Conservation (phyloP, 2,329 filamentous ascomycete genomes). For the Venturia aucupariae region DNA sequence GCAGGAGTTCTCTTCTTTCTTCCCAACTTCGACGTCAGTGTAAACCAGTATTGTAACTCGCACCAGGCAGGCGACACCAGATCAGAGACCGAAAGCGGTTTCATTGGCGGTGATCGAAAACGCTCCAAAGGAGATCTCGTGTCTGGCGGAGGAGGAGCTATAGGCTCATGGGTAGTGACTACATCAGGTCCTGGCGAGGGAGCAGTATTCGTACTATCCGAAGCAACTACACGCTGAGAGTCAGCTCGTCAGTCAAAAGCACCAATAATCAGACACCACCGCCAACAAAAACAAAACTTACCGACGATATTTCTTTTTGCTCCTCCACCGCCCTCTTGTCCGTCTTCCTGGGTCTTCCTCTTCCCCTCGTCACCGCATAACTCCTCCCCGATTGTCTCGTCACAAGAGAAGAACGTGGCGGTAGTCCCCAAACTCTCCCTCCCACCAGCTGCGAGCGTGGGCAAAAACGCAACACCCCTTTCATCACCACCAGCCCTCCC, state of each 20-base stretch:
- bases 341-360: neutral
- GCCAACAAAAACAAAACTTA: neutral
- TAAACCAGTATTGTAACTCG: slow-evolving; percentile 88
- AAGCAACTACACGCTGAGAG: neutral
- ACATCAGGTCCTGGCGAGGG: neutral
- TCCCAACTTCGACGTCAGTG: slow-evolving; percentile 66
- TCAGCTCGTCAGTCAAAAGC: slow-evolving; percentile 3
- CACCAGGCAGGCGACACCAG: slow-evolving; percentile 88
- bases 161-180: neutral
- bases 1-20: slow-evolving; percentile 65
- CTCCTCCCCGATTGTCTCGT: neutral
- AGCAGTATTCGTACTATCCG: neutral
- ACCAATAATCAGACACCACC: neutral
- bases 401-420: neutral
- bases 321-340: neutral
- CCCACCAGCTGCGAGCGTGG: neutral
- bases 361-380: neutral
- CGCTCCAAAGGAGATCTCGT: slow-evolving; percentile 2
- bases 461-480: neutral
- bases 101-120: slow-evolving; percentile 10
- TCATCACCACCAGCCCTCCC: neutral
- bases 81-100: slow-evolving; percentile 69
- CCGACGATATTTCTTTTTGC: neutral
- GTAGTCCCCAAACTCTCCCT: neutral
- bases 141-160: neutral